A percentile compares a stretch with the other conserved stretches of the same genome.
Conservation (phyloP, 1,139 yeast species). For the Suhomyces yuchorum region DNA sequence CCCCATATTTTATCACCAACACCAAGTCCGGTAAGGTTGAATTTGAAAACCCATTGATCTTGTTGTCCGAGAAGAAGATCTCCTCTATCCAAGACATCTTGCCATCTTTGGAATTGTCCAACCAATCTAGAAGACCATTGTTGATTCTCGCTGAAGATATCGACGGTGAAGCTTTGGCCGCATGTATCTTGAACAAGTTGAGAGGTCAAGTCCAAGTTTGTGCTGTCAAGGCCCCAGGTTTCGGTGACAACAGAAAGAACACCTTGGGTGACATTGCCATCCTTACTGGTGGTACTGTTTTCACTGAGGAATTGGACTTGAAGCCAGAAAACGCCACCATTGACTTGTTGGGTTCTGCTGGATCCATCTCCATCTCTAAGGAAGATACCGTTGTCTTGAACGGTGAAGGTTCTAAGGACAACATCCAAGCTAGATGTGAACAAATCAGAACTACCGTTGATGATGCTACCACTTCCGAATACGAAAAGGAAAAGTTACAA, state of each 20-base stretch:
- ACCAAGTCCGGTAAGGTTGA: slow-evolving; percentile 96
- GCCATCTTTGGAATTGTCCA: slow-evolving; percentile 93
- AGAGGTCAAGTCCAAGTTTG: slow-evolving; percentile 99
- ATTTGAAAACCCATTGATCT: slow-evolving; percentile 90
- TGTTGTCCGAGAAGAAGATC: slow-evolving; percentile 92
- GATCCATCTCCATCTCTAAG: slow-evolving; percentile 91
- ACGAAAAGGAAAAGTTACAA: slow-evolving; percentile 96
- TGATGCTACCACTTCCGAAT: slow-evolving; percentile 81
- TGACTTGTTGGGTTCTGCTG: slow-evolving; percentile 91
- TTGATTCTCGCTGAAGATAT: slow-evolving; percentile 95
- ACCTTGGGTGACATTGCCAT: slow-evolving; percentile 96
- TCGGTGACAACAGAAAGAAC: slow-evolving; percentile 99
- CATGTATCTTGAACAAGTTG: slow-evolving; percentile 96
- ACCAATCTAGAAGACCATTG: slow-evolving; percentile 93
- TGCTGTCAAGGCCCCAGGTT: slow-evolving; percentile 99
- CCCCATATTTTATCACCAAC: slow-evolving; percentile 97
- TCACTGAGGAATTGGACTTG: slow-evolving; percentile 96
- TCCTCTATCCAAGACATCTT: slow-evolving; percentile 90
- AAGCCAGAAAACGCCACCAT: slow-evolving; percentile 96
- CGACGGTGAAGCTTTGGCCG: slow-evolving; percentile 99
- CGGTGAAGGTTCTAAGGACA: slow-evolving; percentile 93
- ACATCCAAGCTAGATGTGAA: slow-evolving; percentile 89
- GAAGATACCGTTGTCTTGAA: slow-evolving; percentile 95
- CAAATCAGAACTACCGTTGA: slow-evolving; percentile 86
- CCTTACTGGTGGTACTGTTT: slow-evolving; percentile 96